phyloP scores from a whole-genome alignment of 2,329 filamentous ascomycete genomes.

The Eutypella sp. region DNA sequence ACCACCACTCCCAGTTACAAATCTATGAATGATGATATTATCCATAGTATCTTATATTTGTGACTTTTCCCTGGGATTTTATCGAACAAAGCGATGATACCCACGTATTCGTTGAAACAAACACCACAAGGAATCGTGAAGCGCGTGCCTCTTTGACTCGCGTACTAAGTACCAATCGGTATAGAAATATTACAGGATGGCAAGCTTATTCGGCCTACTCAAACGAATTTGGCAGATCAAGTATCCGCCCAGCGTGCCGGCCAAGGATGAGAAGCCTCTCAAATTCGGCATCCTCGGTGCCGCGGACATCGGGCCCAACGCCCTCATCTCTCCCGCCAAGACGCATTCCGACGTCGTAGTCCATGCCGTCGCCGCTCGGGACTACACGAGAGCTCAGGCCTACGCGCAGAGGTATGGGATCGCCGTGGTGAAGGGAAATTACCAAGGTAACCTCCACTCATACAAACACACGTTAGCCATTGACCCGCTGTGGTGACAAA shows the following conservation, averaged over 20 bases:
- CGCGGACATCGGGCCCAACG: slow-evolving; percentile 33
- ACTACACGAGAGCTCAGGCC: slow-evolving; percentile 38
- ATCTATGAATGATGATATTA: no score
- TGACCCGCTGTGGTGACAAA: no score
- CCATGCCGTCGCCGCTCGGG: slow-evolving; percentile 47
- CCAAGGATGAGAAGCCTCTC: slow-evolving; percentile 21
- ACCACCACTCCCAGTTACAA: no score
- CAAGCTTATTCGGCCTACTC: slow-evolving; percentile 13
- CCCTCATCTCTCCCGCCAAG: slow-evolving; percentile 44
- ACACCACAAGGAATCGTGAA: no score
- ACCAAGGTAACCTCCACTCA: no score
- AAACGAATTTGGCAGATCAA: slow-evolving; percentile 19
- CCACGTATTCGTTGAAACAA: no score
- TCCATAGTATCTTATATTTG: no score
- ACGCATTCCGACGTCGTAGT: slow-evolving; percentile 50
- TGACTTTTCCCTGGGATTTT: no score
- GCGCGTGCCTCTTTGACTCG: no score
- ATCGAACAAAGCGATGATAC: no score
- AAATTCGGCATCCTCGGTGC: slow-evolving; percentile 39
- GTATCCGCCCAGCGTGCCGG: slow-evolving; percentile 11
- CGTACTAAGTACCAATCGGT: no score
- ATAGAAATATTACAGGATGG: slow-evolving; percentile 8
- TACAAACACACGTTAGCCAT: no score
- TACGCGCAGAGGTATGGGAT: slow-evolving; percentile 49
- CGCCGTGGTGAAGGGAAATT: slow-evolving; percentile 42